Conservation (phyloP, 768 basidiomycete species). For the Nidularia sp. region DNA sequence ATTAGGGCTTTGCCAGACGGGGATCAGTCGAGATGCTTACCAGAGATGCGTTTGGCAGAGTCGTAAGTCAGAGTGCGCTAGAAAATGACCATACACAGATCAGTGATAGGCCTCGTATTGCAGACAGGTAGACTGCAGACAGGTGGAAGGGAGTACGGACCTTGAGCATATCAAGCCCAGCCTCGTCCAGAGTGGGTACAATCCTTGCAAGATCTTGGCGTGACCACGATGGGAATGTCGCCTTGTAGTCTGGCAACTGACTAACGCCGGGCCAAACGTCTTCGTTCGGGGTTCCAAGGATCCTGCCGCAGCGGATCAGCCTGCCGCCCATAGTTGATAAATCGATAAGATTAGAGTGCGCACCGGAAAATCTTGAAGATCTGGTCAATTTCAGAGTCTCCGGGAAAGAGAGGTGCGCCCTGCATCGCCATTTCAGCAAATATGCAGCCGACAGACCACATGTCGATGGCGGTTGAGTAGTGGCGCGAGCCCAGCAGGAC, state of each 20-base stretch:
- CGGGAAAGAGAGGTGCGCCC: slow-evolving; percentile 88
- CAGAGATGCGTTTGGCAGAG: slow-evolving; percentile 88
- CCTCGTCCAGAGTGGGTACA: slow-evolving; percentile 70
- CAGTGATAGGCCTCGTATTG: too few relatives aligned
- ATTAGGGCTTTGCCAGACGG: slow-evolving; percentile 5
- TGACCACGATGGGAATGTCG: slow-evolving; percentile 95
- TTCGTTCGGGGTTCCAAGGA: slow-evolving; percentile 92
- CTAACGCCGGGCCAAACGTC: slow-evolving; percentile 89
- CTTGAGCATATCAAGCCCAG: slow-evolving; percentile 78
- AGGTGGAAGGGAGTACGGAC: slow-evolving; percentile 26
- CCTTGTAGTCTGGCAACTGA: slow-evolving; percentile 89
- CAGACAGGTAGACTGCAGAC: too few relatives aligned
- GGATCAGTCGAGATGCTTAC: slow-evolving; percentile 35
- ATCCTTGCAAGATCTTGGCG: slow-evolving; percentile 62
- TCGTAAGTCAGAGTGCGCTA: slow-evolving; percentile 80
- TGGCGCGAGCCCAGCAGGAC: slow-evolving; percentile 93
- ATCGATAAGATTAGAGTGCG: slow-evolving; percentile 10
- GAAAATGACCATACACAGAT: too few relatives aligned
- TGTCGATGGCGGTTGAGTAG: slow-evolving; percentile 97
- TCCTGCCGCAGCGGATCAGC: slow-evolving; percentile 36
- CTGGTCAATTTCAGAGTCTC: slow-evolving; percentile 99
- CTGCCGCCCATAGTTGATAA: neutral
- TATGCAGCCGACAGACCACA: slow-evolving; percentile 99
- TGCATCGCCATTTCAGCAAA: slow-evolving; percentile 98
- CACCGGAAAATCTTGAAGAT: slow-evolving; percentile 99